Conservation (phyloP, 1,284 basidiomycete species). For the Trichosporon sp. region DNA sequence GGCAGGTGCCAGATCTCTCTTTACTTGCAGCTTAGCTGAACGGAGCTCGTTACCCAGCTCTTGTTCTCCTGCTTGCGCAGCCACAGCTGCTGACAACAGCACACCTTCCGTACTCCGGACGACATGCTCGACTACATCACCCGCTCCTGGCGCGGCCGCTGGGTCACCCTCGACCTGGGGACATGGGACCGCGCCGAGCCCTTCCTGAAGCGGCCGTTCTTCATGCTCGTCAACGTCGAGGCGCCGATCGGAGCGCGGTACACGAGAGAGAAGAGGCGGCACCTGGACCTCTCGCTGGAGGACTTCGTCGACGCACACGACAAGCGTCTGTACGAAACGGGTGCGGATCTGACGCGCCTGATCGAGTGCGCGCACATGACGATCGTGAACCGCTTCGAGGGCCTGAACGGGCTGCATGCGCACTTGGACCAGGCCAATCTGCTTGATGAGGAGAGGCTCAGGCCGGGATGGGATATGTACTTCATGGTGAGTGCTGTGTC, state of each 20-base stretch:
- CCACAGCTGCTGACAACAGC: conserved; percentile 9
- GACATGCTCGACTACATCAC: conserved; percentile 77
- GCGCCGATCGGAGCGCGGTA: conserved; percentile 69
- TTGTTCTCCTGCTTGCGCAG: too few species aligned
- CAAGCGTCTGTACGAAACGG: conserved; percentile 55
- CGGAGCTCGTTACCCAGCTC: too few species aligned
- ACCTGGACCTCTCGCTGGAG: conserved; percentile 62
- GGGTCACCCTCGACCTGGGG: conserved; percentile 76
- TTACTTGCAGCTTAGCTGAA: too few species aligned
- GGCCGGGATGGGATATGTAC: conserved; percentile 91
- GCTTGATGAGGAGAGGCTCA: conserved; percentile 69
- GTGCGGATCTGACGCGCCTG: conserved; percentile 51
- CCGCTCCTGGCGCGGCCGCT: conserved; percentile 74
- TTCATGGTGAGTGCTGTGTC: conserved; percentile 76
- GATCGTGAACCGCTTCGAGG: conserved; percentile 71
- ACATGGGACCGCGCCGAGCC: conserved; percentile 64
- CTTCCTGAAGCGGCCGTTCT: conserved; percentile 87
- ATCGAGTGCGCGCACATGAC: conserved; percentile 61
- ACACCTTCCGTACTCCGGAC: conserved; percentile 62
- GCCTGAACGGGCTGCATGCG: conserved; percentile 63
- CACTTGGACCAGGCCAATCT: conserved; percentile 73
- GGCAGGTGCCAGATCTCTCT: too few species aligned
- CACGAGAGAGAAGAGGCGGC: conserved; percentile 39
- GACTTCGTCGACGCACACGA: conserved; percentile 70
- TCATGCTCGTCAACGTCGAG: conserved; percentile 82